Evolutionary conservation across 352 stramenopile genomes (phyloP), one percentile per base, ranked within the genome.

Genomic region (Phytophthora pistaciae): DNA sequence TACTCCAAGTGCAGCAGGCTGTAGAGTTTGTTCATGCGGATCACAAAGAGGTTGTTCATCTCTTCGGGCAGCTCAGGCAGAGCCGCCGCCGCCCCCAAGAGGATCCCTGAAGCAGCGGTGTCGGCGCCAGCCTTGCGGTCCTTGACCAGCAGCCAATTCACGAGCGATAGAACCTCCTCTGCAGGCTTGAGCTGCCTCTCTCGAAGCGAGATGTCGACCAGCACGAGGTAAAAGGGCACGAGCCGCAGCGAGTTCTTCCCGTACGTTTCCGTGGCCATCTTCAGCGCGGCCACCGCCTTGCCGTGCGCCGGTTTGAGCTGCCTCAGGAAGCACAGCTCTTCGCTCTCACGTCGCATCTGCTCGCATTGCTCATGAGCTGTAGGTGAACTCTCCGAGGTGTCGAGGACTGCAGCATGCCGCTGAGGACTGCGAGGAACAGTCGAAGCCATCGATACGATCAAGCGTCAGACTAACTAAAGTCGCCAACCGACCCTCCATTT

Each of bases 121-220:
- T 71, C 20, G n/a, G 25, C 42, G 33, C 52, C 56, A 14, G 46
- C 40, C 23, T 85, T 81, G 18, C 69, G 75, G 56, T 88, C 79
- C 64, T 91, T 91, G 42, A 94, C 80, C 31, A 92, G 57, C 46
- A 91, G 77, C 84, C 84, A 94, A 74, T 92, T 91, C 58, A 91
- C 74, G 14, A 92, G 77, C 3, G 84, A 87, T 2, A 94, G 75
- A 21, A 91, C 64, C 49, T 92, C 82, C 54, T 94, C 85, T 1
- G 83, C 82, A 62, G 84, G 80, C 52, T 88, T 88, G 46, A 92
- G 71, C 44, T 91, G 80, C 5, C 78, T 75, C 54, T 91, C 77
- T 59, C 84, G 71, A 42, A 94, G 72, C 8, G 78, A 75, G 27
- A 94, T 85, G 20, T 92, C 80, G 8, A 86, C 78, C n/a, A 94